These are phyloP conservation scores for Cucurbita pepo DNA, from an alignment of 306 rosid species.

Conservation along the genomic window DNA sequence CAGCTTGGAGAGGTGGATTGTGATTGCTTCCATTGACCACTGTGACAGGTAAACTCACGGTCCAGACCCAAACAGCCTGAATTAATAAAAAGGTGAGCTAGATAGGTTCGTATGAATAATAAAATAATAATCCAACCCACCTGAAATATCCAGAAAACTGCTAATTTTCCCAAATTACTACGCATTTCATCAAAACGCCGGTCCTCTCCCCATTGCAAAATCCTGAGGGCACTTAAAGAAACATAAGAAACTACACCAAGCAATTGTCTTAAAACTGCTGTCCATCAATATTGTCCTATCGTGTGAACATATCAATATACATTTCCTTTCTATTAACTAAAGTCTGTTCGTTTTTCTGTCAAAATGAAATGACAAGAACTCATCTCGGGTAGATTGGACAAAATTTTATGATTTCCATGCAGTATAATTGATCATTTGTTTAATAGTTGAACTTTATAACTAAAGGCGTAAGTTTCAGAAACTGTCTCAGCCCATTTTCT, in stretches of 20 bases:
- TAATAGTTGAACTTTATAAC: neutral
- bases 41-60: conserved; percentile 86
- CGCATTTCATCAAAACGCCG: conserved; percentile 92
- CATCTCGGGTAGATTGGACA: neutral
- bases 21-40: conserved; percentile 63
- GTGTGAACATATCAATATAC: neutral
- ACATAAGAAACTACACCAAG: neutral
- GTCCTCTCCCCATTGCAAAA: conserved; percentile 91
- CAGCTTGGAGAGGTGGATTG: conserved; percentile 43
- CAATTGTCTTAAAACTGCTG: neutral
- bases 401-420: neutral
- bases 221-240: conserved; percentile 32
- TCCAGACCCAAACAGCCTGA: conserved; percentile 98
- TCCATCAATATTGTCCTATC: neutral
- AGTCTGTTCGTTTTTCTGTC: no score
- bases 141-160: conserved; percentile 93
- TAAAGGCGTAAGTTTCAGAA: neutral
- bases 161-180: conserved; percentile 48
- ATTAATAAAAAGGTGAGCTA: neutral
- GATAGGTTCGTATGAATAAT: neutral
- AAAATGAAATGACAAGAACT: no score
- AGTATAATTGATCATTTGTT: neutral
- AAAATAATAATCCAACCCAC: conserved; percentile 20
- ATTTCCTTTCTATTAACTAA: no score
- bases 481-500: neutral